A percentile compares a stretch with the other conserved stretches of the same genome.
Conservation (phyloP, 2,329 filamentous ascomycete genomes). For the Didymella exigua region DNA sequence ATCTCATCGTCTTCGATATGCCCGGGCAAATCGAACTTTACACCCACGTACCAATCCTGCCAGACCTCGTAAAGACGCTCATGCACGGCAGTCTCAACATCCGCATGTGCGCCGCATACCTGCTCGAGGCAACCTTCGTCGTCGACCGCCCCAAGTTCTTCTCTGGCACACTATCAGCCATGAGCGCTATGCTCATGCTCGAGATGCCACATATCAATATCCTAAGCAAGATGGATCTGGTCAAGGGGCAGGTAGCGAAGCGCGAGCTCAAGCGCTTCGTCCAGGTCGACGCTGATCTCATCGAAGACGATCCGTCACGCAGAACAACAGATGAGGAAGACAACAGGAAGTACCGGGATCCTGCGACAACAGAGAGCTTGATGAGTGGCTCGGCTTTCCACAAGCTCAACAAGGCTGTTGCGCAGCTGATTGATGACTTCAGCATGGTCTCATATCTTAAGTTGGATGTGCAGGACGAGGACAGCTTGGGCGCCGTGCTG, state of each 20-base stretch:
- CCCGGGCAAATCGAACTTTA: conserved; percentile 98
- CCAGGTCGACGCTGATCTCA: conserved; percentile 79
- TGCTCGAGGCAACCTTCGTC: conserved; percentile 94
- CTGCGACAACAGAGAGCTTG: conserved; percentile 69
- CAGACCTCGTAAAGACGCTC: conserved; percentile 80
- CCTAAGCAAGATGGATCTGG: conserved; percentile 95
- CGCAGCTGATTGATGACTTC: conserved; percentile 91
- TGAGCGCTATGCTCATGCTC: conserved; percentile 99
- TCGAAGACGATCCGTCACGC: conserved; percentile 78
- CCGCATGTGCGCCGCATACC: conserved; percentile 88
- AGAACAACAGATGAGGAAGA: conserved; percentile 50
- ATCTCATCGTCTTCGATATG: conserved; percentile 98
- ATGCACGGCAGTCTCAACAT: conserved; percentile 85
- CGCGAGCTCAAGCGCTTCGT: conserved; percentile 89
- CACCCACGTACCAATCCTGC: conserved; percentile 92
- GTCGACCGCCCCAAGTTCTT: conserved; percentile 98
- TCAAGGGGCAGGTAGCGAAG: conserved; percentile 86
- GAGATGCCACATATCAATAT: conserved; percentile 97
- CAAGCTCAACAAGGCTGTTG: conserved; percentile 84
- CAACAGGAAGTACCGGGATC: conserved; percentile 62
- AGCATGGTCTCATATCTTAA: conserved; percentile 97
- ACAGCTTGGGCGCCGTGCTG: conserved; percentile 82
- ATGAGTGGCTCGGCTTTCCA: conserved; percentile 85
- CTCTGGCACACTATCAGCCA: conserved; percentile 89
- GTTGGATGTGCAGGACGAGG: conserved; percentile 87